Conservation (phyloP, 2,329 filamentous ascomycete species). For the Delphinella strobiligena region DNA sequence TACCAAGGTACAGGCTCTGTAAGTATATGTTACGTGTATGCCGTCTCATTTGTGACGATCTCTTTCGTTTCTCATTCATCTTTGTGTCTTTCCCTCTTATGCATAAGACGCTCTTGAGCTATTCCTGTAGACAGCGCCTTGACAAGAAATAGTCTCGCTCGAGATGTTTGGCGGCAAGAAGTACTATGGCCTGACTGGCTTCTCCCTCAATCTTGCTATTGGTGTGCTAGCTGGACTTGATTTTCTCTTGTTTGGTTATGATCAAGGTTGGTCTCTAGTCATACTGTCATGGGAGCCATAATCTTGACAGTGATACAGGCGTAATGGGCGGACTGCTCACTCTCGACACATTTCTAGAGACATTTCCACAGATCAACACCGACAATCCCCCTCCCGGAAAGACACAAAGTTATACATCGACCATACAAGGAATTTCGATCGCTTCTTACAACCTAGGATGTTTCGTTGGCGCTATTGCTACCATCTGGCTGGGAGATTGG, state of each 20-base stretch:
- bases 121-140: too few species aligned
- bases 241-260: conserved; percentile 27
- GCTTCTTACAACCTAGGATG: conserved; percentile 39
- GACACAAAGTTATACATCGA: conserved; percentile 10
- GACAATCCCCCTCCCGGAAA: conserved; percentile 8
- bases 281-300: too few species aligned
- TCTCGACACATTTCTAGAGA: conserved; percentile 27
- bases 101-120: too few species aligned
- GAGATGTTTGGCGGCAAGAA: conserved; percentile 8
- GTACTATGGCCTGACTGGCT: conserved; percentile 30
- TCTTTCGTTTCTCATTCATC: neutral
- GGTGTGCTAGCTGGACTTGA: conserved; percentile 32
- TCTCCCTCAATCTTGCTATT: conserved; percentile 29
- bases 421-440: conserved; percentile 24
- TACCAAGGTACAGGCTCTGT: too few species aligned
- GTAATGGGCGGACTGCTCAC: conserved; percentile 34
- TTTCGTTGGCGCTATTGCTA: conserved; percentile 34
- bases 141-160: too few species aligned
- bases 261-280: conserved; percentile 11
- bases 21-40: neutral
- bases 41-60: neutral
- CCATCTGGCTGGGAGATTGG: conserved; percentile 37
- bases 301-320: conserved; percentile 16
- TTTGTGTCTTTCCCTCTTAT: neutral
- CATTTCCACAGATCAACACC: conserved; percentile 29